These are phyloP conservation scores for Nelumbo lutea DNA, from an alignment of 164 flowering plant genomes.

Conservation along the genomic window DNA sequence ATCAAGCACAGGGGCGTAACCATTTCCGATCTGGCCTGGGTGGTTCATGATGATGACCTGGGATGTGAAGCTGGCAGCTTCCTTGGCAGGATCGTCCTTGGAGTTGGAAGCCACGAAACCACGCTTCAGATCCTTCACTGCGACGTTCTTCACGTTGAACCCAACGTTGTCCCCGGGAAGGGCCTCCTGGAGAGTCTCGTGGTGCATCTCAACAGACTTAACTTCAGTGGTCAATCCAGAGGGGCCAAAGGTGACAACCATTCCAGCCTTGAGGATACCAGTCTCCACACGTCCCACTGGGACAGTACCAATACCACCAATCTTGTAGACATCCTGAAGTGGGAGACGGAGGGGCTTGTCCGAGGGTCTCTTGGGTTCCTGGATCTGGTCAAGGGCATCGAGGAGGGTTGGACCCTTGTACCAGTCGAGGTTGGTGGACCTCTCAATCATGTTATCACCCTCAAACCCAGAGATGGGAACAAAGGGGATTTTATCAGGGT, in stretches of 20 bases:
- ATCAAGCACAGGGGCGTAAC: conserved; percentile 65
- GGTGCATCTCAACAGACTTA: conserved; percentile 76
- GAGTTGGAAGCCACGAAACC: conserved; percentile 68
- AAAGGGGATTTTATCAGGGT: conserved; percentile 70
- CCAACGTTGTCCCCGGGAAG: conserved; percentile 69
- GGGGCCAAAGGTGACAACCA: conserved; percentile 69
- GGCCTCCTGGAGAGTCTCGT: conserved; percentile 57
- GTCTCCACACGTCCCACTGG: conserved; percentile 72
- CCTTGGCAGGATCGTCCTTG: conserved; percentile 67
- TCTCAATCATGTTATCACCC: conserved; percentile 84
- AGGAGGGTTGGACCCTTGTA: conserved; percentile 80
- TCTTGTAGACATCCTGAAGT: conserved; percentile 72
- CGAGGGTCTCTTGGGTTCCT: conserved; percentile 63
- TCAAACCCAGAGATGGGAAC: conserved; percentile 81
- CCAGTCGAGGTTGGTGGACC: conserved; percentile 81
- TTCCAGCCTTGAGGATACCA: conserved; percentile 60
- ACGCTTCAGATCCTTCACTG: conserved; percentile 70
- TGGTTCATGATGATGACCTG: conserved; percentile 82
- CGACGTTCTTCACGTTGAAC: conserved; percentile 66
- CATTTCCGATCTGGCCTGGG: conserved; percentile 72
- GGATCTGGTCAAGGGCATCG: conserved; percentile 52
- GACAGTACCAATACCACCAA: conserved; percentile 69
- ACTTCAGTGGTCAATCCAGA: conserved; percentile 66
- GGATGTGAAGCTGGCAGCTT: conserved; percentile 62
- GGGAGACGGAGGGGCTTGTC: conserved; percentile 82